Base-by-base conservation (phyloP, 2,329 filamentous ascomycete genomes). In the Chaetomium olivaceum region DNA sequence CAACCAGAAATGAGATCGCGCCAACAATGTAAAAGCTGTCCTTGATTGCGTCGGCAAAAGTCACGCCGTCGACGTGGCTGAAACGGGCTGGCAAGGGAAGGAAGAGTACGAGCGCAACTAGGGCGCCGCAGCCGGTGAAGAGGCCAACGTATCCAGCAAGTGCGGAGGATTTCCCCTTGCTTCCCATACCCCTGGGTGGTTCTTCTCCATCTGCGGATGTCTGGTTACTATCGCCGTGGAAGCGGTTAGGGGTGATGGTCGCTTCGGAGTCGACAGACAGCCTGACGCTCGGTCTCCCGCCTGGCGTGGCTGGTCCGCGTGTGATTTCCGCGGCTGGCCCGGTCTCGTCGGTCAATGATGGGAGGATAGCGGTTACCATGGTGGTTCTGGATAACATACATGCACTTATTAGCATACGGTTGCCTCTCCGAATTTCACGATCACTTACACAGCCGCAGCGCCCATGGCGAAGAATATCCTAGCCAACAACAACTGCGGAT, bases 321-420 rank as follows among this genome's bases (percentile, higher is more conserved):
- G 61, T 61, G 43, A 72, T 73, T 67, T 61, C 69, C 66, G 57
- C 60, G 36, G 61, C 59, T 71, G 68, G 64, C 64, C 74, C 74
- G 48, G 74, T 78, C 36, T 86, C 84, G 68, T 85, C 84, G 5
- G 87, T 88, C 70, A 90, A 78, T 12, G 85, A 89, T 1, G 95
- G 95, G 27, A 99, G 82, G 55, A 96, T 92, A 3, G 95, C 95
- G 9, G 95, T 98, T 23, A 99, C 95, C 95, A 99, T 99, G 1
- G 95, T 98, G 16, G 93, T 85, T 5, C 85, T 87, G 63, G 11
- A 43, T 21, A n/a, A 16, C 29, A 61, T 25, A 21, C 50, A 62
- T 56, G 16, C 5, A 48, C 8, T 3, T 6, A 62, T 46, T 50
- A 63, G 56, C 55, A 54, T n/a, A 51, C 33, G n/a, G 55, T 14